Conservation (phyloP, 331 rosid genomes). For the Quercus tomentella region DNA sequence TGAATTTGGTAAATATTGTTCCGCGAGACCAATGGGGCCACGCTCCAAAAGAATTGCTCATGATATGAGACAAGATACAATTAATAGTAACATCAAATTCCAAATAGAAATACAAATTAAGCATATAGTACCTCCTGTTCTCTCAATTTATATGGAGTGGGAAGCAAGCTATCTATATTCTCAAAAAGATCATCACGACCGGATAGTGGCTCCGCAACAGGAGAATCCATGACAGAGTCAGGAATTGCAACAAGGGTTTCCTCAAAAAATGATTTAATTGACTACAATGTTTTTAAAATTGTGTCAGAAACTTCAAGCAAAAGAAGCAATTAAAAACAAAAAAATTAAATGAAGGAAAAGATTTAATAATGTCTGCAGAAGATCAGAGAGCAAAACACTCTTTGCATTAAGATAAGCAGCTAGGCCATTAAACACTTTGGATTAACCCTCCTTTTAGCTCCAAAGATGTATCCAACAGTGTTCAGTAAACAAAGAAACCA, state of each 20-base stretch:
- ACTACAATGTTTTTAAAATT: slow-evolving; percentile 48
- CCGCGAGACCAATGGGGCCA: slow-evolving; percentile 13
- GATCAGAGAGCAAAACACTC: background rate
- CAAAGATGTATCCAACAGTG: too few relatives aligned
- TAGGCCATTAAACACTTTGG: too few relatives aligned
- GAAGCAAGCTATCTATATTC: slow-evolving; percentile 47
- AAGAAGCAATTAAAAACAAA: background rate
- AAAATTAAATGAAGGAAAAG: background rate
- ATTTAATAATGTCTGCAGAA: background rate
- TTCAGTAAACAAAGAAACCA: too few relatives aligned
- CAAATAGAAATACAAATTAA: slow-evolving; percentile 24
- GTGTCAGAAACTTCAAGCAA: slow-evolving; percentile 25
- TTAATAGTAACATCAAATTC: background rate
- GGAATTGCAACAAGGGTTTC: slow-evolving; percentile 86
- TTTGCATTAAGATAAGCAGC: too few relatives aligned
- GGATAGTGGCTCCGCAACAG: slow-evolving; percentile 40
- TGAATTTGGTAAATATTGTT: slow-evolving; percentile 5
- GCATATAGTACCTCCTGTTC: slow-evolving; percentile 46
- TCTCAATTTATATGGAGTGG: slow-evolving; percentile 55
- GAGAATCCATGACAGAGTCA: slow-evolving; percentile 69
- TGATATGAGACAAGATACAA: background rate
- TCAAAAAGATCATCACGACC: slow-evolving; percentile 62
- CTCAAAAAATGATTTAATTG: slow-evolving; percentile 75
- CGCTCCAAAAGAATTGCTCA: slow-evolving; percentile 13
- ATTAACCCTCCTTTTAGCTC: too few relatives aligned